A percentile compares a stretch with the other conserved stretches of the same genome.
These are phyloP conservation scores for Escovopsis weberi DNA, from an alignment of 2,329 filamentous ascomycete species.

Conservation along the genomic window DNA sequence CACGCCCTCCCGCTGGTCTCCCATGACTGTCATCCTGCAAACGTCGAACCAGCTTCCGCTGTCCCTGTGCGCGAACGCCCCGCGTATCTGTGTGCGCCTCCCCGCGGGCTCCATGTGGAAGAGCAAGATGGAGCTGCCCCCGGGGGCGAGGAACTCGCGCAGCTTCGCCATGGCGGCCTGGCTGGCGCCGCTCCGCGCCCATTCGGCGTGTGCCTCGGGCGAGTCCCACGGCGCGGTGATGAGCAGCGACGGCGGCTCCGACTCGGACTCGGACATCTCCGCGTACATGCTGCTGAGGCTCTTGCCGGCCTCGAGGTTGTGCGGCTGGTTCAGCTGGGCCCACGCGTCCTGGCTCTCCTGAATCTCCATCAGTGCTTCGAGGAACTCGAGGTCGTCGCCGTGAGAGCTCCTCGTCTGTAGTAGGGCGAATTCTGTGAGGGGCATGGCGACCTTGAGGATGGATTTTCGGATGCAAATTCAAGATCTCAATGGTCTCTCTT, in stretches of 20 bases:
- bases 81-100: slow-evolving; percentile 10
- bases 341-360: slow-evolving; percentile 25
- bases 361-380: slow-evolving; percentile 16
- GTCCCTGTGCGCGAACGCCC: slow-evolving; percentile 11
- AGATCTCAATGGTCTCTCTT: neutral
- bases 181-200: slow-evolving; percentile 30
- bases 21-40: slow-evolving; percentile 17
- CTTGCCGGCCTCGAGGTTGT: slow-evolving; percentile 17
- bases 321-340: slow-evolving; percentile 22
- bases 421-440: slow-evolving; percentile 26
- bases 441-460: slow-evolving; percentile 13
- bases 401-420: slow-evolving; percentile 15
- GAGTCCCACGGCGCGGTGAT: slow-evolving; percentile 32
- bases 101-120: slow-evolving; percentile 27
- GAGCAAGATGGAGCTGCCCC: slow-evolving; percentile 18
- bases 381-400: slow-evolving; percentile 18
- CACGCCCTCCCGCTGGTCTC: slow-evolving; percentile 18
- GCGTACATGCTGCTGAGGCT: slow-evolving; percentile 22
- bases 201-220: slow-evolving; percentile 24
- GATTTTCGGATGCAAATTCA: neutral
- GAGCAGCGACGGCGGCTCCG: slow-evolving; percentile 23
- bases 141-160: slow-evolving; percentile 18
- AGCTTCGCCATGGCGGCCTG: slow-evolving; percentile 19
- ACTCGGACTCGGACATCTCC: slow-evolving; percentile 6
- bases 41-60: slow-evolving; percentile 20